Percentiles rank a stretch among this genome's conserved stretches.
phyloP scores from a whole-genome alignment of 1,139 yeast genomes.

The Suhomyces kunorum region DNA sequence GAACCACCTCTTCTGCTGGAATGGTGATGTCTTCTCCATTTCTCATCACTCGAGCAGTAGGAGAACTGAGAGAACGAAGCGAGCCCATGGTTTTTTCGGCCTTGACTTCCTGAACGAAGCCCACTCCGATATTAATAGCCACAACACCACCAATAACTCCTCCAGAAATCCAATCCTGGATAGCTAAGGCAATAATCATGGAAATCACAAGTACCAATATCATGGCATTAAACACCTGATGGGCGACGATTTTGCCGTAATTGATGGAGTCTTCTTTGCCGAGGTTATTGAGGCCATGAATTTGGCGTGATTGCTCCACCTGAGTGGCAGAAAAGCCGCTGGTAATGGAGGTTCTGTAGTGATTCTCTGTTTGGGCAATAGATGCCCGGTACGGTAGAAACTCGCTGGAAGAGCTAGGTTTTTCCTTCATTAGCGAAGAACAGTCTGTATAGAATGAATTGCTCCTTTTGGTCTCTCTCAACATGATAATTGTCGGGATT shows the following conservation, averaged over 20 bases:
- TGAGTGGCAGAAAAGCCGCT: constrained; percentile 20
- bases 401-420: constrained; percentile 2
- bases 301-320: constrained; percentile 14
- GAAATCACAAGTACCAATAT: constrained; percentile 38
- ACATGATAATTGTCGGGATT: no score
- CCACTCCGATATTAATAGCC: constrained; percentile 31
- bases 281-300: constrained; percentile 29
- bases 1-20: constrained; percentile 47
- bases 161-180: constrained; percentile 84
- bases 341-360: constrained; percentile 16
- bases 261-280: constrained; percentile 33
- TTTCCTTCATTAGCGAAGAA: constrained; percentile 1
- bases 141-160: constrained; percentile 61
- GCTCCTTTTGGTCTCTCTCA: not conserved
- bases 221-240: constrained; percentile 43
- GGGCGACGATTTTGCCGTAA: constrained; percentile 31
- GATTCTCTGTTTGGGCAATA: constrained; percentile 15
- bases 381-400: constrained; percentile 20
- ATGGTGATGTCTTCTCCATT: constrained; percentile 38
- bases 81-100: constrained; percentile 45
- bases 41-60: constrained; percentile 43
- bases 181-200: constrained; percentile 37
- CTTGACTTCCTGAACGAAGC: constrained; percentile 37
- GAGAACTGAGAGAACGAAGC: constrained; percentile 32
- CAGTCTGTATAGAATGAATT: not conserved